A percentile compares a stretch with the other conserved stretches of the same genome.
Conservation (phyloP, 2,329 filamentous ascomycete genomes). For the Talaromyces sp. region DNA sequence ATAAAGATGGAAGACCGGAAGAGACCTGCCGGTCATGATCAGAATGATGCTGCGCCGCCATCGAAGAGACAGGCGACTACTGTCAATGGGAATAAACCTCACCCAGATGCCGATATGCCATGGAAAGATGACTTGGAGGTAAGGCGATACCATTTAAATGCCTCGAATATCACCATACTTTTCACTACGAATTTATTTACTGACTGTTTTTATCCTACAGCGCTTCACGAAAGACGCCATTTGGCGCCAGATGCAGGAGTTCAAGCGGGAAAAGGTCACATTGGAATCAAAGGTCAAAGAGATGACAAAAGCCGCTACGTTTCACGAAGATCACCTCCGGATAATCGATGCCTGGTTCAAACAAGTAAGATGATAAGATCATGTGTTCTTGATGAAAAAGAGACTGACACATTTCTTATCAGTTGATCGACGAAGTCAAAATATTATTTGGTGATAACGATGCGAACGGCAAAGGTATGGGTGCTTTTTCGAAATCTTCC, state of each 20-base stretch:
- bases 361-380: constrained; percentile 61
- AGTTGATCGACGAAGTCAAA: constrained; percentile 50
- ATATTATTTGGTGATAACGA: constrained; percentile 34
- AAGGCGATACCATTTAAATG: constrained; percentile 49
- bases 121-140: constrained; percentile 71
- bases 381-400: not conserved
- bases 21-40: constrained; percentile 76
- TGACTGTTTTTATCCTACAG: constrained; percentile 48
- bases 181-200: constrained; percentile 35
- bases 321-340: constrained; percentile 90
- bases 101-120: constrained; percentile 65
- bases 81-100: constrained; percentile 62
- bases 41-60: constrained; percentile 81
- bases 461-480: constrained; percentile 30
- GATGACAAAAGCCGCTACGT: constrained; percentile 69
- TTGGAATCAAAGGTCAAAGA: constrained; percentile 79
- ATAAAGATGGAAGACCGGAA: constrained; percentile 99
- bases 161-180: constrained; percentile 2
- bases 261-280: constrained; percentile 82
- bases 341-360: constrained; percentile 91
- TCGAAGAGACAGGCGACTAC: constrained; percentile 83
- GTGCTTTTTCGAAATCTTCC: not conserved
- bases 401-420: constrained; percentile 8
- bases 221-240: constrained; percentile 95
- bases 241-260: constrained; percentile 95